Conservation (phyloP, 371 early-diverging fungal species). For the Lichtheimia ornata region DNA sequence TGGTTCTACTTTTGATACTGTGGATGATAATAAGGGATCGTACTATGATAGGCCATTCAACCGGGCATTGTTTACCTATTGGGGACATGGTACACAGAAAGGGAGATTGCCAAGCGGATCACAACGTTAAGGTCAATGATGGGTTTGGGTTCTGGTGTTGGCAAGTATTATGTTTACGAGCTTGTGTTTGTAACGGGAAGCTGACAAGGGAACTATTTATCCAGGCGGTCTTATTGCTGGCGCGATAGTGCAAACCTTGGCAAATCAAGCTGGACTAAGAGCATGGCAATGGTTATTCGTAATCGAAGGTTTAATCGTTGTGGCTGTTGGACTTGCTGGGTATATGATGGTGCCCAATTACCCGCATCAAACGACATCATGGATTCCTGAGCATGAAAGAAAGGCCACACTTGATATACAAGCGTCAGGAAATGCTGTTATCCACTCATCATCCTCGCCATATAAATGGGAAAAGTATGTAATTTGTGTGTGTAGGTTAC, state of each 20-base stretch:
- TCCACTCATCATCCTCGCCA: not conserved
- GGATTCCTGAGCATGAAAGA: slow-evolving; percentile 9
- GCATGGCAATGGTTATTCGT: slow-evolving; percentile 65
- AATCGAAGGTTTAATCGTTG: not conserved
- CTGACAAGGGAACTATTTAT: no score
- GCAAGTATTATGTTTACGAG: no score
- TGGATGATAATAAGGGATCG: no score
- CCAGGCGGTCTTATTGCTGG: slow-evolving; percentile 32
- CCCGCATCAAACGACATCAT: slow-evolving; percentile 37
- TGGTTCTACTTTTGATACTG: slow-evolving; percentile 32
- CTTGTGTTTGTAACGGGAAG: no score
- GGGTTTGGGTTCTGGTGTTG: slow-evolving; percentile 34
- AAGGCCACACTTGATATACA: not conserved
- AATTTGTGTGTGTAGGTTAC: no score
- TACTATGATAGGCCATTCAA: slow-evolving; percentile 54
- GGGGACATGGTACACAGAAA: slow-evolving; percentile 75
- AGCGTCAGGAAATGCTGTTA: not conserved
- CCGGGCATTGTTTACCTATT: slow-evolving; percentile 76
- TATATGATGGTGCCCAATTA: slow-evolving; percentile 31
- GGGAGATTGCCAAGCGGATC: slow-evolving; percentile 71
- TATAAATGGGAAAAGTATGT: not conserved
- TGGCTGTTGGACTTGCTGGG: not conserved
- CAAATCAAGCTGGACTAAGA: slow-evolving; percentile 44
- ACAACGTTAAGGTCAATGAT: slow-evolving; percentile 64
- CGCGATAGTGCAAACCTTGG: slow-evolving; percentile 36